These are phyloP conservation scores for Fraxinus dipetala DNA, from an alignment of 305 asterid genomes.

Conservation along the genomic window DNA sequence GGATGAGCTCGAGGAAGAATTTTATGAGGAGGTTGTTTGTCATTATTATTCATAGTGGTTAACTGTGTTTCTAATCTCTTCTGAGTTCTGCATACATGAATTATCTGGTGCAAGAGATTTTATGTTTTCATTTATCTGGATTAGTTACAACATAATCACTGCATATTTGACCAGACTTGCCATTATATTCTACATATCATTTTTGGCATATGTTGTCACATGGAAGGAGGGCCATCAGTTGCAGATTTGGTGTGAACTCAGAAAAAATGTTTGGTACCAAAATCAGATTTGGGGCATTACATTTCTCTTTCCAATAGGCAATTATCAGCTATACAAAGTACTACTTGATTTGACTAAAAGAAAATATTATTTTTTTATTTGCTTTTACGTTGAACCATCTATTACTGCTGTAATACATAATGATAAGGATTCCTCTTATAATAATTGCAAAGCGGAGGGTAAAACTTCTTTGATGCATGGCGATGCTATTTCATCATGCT, in stretches of 20 bases:
- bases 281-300: not conserved
- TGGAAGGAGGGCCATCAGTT: constrained; percentile 18
- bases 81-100: constrained; percentile 12
- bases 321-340: not conserved
- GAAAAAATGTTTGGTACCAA: not conserved
- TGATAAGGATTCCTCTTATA: not conserved
- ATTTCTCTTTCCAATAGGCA: not conserved
- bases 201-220: constrained; percentile 9
- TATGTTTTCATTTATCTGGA: constrained; percentile 13
- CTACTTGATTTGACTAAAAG: not conserved
- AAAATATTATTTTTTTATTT: not conserved
- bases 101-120: constrained; percentile 18
- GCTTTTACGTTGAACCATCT: not conserved
- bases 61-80: constrained; percentile 23
- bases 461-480: not conserved
- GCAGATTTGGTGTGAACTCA: not conserved
- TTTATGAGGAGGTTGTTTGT: constrained; percentile 75
- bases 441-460: not conserved
- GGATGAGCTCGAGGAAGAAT: constrained; percentile 84
- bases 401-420: not conserved
- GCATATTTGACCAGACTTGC: constrained; percentile 17
- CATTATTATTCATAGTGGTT: constrained; percentile 18
- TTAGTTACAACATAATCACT: constrained; percentile 13
- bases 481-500: constrained; percentile 1
- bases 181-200: not conserved